These are phyloP conservation scores for Elongisporangium prolatum DNA, from an alignment of 352 stramenopile genomes.

Conservation along the genomic window DNA sequence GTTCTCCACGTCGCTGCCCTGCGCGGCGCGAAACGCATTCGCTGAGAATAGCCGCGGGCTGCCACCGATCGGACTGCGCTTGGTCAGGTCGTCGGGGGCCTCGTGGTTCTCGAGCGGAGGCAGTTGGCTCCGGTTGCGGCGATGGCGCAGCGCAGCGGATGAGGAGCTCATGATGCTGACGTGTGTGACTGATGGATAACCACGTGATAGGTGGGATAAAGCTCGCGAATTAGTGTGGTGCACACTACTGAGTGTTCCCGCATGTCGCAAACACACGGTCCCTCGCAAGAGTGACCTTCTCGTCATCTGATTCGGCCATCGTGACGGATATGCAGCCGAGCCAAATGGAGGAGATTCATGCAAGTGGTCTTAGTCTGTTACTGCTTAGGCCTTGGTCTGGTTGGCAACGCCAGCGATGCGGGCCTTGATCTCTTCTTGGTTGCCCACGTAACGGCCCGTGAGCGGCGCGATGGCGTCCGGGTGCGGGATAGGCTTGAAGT, in stretches of 20 bases:
- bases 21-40: slow-evolving; percentile 62
- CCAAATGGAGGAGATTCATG: neutral
- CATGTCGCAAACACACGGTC: neutral
- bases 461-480: slow-evolving; percentile 89
- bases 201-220: too few relatives aligned
- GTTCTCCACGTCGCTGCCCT: slow-evolving; percentile 52
- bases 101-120: neutral
- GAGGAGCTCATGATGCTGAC: neutral
- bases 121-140: neutral
- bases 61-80: neutral
- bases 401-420: slow-evolving; percentile 96
- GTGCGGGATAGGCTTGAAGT: slow-evolving; percentile 94
- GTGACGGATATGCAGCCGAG: slow-evolving; percentile 1
- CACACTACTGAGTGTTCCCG: neutral
- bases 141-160: neutral
- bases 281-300: neutral
- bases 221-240: neutral
- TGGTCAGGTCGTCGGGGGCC: neutral
- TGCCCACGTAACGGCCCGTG: slow-evolving; percentile 80
- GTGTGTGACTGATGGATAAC: slow-evolving; percentile 1
- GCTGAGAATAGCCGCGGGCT: neutral
- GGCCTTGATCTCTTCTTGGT: slow-evolving; percentile 96
- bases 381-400: slow-evolving; percentile 91
- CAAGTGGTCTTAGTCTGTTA: neutral
- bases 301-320: neutral